These are phyloP conservation scores for Dalechampia spathulata DNA, from an alignment of 441 rosid genomes.

Conservation along the genomic window DNA sequence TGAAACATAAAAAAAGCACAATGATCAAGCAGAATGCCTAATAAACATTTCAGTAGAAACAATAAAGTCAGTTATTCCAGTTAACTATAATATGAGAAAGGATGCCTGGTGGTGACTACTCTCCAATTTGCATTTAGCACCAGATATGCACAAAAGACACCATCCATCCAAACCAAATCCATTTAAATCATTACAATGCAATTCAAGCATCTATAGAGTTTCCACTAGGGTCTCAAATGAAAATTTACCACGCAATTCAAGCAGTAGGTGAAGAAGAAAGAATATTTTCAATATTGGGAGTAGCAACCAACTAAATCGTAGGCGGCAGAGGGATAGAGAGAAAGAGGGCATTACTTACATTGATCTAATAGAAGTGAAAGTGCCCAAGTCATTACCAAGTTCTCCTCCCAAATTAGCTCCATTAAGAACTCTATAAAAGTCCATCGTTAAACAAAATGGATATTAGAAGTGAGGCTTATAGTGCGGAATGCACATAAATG, in stretches of 20 bases:
- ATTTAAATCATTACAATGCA: neutral
- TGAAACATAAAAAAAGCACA: slow-evolving; percentile 24
- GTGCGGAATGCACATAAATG: slow-evolving; percentile 1
- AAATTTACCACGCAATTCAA: neutral
- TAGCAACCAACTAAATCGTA: neutral
- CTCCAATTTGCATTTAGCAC: neutral
- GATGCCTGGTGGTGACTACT: slow-evolving; percentile 6
- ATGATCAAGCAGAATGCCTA: slow-evolving; percentile 10
- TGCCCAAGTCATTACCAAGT: slow-evolving; percentile 59
- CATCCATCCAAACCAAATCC: neutral
- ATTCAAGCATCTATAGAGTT: neutral
- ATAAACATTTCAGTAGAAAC: neutral
- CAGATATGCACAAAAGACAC: neutral
- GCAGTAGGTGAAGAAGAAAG: neutral
- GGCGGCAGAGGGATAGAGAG: neutral
- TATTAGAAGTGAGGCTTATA: neutral
- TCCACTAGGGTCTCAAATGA: neutral
- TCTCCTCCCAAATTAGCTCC: slow-evolving; percentile 92
- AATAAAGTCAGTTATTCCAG: neutral
- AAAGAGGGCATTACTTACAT: slow-evolving; percentile 46
- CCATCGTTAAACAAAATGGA: neutral
- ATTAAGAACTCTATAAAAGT: slow-evolving; percentile 54
- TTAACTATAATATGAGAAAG: neutral
- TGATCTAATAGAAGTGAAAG: slow-evolving; percentile 58
- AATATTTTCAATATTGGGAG: neutral